Evolutionary conservation across 495 filamentous ascomycete species (phyloP), one percentile per base, ranked within the genome.

Genomic region (Penicillium subrubescens): DNA sequence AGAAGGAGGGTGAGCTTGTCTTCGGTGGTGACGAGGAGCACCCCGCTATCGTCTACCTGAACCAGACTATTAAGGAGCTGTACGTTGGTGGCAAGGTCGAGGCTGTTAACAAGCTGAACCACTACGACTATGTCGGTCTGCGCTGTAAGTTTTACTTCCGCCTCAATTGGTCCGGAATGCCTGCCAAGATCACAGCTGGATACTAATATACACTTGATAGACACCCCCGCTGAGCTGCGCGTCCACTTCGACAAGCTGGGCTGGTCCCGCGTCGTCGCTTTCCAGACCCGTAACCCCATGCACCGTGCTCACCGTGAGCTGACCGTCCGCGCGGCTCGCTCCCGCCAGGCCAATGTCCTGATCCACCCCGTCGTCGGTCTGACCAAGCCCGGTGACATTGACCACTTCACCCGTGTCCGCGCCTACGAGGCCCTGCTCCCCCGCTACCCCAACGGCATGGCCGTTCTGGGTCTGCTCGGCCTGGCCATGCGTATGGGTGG

Each of bases 401-500:
- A 99, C 79, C 95, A 99, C 85, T 99, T 99, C 85, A 99, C 95
- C 68, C 92, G 95, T 74, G 95, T 99, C 68, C 93, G 95, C 67
- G 95, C 97, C 67, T 99, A 99, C 86, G 89, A 97, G 84, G 94
- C 94, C 14, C 89, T 99, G 35, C 89, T 99, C 37, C 95, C 95
- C 63, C 89, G 96, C 71, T 99, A 99, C 82, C 95, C 95, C 74
- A 99, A 98, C 77, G 95, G 95, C 68, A 99, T 99, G 95, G 95
- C 95, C 62, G 93, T 96, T 46, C 90, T 99, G 66, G 95, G 93
- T 81, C 91, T 99, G 41, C 86, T 99, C 5, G 93, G 94, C 50
- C 84, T 99, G 57, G 95, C 95, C 65, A 99, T 99, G 95, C 91
- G 95, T 73, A 99, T 99, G 95, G 95, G 93, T 70, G 95, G 95